A percentile compares a stretch with the other conserved stretches of the same genome.
phyloP scores from a whole-genome alignment of 164 flowering plant genomes.

The Protea cynaroides region DNA sequence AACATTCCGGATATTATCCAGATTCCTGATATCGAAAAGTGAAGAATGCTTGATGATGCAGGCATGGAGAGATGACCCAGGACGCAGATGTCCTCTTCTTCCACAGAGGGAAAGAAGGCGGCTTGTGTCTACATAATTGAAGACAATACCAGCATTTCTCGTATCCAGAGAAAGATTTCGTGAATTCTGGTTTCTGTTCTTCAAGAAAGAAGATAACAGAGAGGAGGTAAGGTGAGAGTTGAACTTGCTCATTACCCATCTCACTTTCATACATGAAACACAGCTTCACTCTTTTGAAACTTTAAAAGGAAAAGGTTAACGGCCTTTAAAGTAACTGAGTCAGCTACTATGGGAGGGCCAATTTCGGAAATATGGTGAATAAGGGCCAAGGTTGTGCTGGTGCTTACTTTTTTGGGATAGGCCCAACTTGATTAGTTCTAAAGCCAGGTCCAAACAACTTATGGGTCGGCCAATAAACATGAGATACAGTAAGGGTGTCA shows the following conservation, averaged over 20 bases:
- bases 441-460: too few relatives aligned
- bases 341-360: too few relatives aligned
- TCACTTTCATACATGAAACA: conserved; percentile 50
- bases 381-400: too few relatives aligned
- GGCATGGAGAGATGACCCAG: conserved; percentile 75
- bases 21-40: conserved; percentile 4
- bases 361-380: too few relatives aligned
- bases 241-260: conserved; percentile 34
- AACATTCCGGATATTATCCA: conserved; percentile 8
- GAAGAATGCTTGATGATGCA: conserved; percentile 41
- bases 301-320: neutral
- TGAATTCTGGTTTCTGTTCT: conserved; percentile 5
- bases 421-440: too few relatives aligned
- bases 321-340: neutral
- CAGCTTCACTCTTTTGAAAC: neutral
- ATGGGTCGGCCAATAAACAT: too few relatives aligned
- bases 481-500: too few relatives aligned
- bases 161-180: conserved; percentile 11
- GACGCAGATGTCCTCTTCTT: conserved; percentile 32
- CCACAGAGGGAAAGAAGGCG: conserved; percentile 49
- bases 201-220: conserved; percentile 10
- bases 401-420: too few relatives aligned
- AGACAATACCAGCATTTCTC: conserved; percentile 9
- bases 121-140: conserved; percentile 30
- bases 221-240: conserved; percentile 21